Percentiles rank a stretch among this genome's conserved stretches.
These are phyloP conservation scores for Quercus agrifolia DNA, from an alignment of 306 rosid genomes.

Conservation along the genomic window DNA sequence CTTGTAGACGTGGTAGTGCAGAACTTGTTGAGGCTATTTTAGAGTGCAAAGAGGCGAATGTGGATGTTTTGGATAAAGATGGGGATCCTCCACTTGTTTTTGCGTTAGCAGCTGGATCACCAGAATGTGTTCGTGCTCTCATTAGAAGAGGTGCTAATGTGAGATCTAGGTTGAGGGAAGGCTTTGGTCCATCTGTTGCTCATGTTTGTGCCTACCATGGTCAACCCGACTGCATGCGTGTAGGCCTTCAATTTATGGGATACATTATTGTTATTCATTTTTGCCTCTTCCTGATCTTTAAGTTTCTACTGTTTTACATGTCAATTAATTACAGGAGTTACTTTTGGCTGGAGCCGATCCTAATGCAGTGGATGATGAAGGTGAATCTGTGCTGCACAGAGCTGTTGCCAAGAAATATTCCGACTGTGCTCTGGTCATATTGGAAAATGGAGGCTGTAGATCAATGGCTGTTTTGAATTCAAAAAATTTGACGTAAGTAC, in stretches of 20 bases:
- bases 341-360: constrained; percentile 97
- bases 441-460: constrained; percentile 96
- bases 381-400: constrained; percentile 93
- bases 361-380: constrained; percentile 93
- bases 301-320: constrained; percentile 18
- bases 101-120: constrained; percentile 98
- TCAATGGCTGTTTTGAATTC: constrained; percentile 83
- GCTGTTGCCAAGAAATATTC: constrained; percentile 90
- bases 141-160: constrained; percentile 83
- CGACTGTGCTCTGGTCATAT: constrained; percentile 88
- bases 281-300: constrained; percentile 1
- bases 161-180: constrained; percentile 82
- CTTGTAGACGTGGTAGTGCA: constrained; percentile 90
- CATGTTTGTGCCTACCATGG: constrained; percentile 98
- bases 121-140: constrained; percentile 80
- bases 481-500: constrained; percentile 80
- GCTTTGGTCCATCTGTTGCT: constrained; percentile 92
- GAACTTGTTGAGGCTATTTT: constrained; percentile 89
- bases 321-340: constrained; percentile 62
- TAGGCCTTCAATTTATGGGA: constrained; percentile 46
- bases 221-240: constrained; percentile 99
- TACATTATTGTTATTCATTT: constrained; percentile 10
- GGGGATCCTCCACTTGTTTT: constrained; percentile 98
- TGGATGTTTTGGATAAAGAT: constrained; percentile 92
- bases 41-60: constrained; percentile 73